Base-by-base conservation (phyloP, 1,139 yeast species). In the Candida sanyaensis region DNA sequence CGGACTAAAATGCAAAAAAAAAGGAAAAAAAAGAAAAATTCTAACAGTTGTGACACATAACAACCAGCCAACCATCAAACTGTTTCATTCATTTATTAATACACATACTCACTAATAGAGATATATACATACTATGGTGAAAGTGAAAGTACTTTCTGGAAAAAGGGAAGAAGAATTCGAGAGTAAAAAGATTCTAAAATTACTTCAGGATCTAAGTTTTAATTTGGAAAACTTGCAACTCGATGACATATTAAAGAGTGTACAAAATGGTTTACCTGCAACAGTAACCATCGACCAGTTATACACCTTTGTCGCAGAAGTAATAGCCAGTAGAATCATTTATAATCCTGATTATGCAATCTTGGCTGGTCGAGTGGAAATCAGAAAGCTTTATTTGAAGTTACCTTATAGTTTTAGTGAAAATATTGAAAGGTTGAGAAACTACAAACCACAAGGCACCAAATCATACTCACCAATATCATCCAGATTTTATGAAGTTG, bases 341-440 rank as follows among this genome's bases (percentile, higher is more conserved):
- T 58, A 59, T 38, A 80, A 79, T 55, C 80, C 80, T 4, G 79
- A 77, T 50, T 75, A 72, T 53, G 64, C 83, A 1, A 45, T 64
- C 5, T 59, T 80, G 41, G 84, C 83, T 0, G 81, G 83, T 0
- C 61, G 81, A 49, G 61, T 80, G 0, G 71, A 72, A 43, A 70
- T 72, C 0, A 47, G 53, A 5, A 62, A 64, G 47, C 54, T 77
- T 21, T 79, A 73, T 34, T 59, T 58, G 26, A 53, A 50, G 11
- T 57, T 67, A 6, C 58, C 65, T 2, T 13, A 37, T 0, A 53
- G 59, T 1, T 78, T 78, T 50, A 64, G 73, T 30, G 75, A 69
- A 4, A 70, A 69, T 57, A 58, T 75, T 2, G 48, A 44, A 12
- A 46, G 57, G 21, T 51, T 77, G 46, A 37, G 52, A 4, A 50